These are phyloP conservation scores for Coniochaeta sp. DNA, from an alignment of 2,329 filamentous ascomycete species.

Conservation along the genomic window DNA sequence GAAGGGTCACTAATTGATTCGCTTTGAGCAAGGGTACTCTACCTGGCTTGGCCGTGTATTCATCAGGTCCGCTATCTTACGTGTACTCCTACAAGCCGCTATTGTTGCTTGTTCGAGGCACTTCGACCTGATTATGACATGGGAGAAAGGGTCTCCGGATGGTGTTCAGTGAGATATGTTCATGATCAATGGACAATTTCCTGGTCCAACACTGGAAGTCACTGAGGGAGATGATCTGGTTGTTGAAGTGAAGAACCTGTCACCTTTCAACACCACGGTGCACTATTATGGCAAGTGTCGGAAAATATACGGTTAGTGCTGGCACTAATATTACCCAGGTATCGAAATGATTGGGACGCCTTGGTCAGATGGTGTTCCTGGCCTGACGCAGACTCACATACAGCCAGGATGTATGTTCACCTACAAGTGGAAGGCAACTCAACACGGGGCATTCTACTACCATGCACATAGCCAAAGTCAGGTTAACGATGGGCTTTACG, in stretches of 20 bases:
- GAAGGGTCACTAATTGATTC: too few relatives aligned
- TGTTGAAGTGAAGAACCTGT: slow-evolving; percentile 36
- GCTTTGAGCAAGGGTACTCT: too few relatives aligned
- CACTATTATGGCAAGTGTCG: slow-evolving; percentile 37
- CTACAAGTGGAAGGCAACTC: neutral
- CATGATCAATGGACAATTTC: slow-evolving; percentile 52
- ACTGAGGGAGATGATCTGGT: slow-evolving; percentile 41
- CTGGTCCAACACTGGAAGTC: slow-evolving; percentile 51
- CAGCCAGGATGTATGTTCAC: neutral
- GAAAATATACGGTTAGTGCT: neutral
- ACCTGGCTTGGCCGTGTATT: too few relatives aligned
- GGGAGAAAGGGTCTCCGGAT: slow-evolving; percentile 30
- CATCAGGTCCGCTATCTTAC: neutral
- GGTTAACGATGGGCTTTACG: neutral
- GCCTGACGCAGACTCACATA: neutral
- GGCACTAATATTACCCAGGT: neutral
- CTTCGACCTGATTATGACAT: slow-evolving; percentile 9
- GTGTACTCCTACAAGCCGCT: neutral
- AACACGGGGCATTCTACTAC: neutral
- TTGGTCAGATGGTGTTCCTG: neutral
- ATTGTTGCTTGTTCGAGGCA: neutral
- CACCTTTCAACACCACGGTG: slow-evolving; percentile 38
- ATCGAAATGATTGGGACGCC: neutral
- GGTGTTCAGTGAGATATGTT: slow-evolving; percentile 35
- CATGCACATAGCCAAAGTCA: neutral